Percentiles rank a stretch among this genome's conserved stretches.
phyloP scores from a whole-genome alignment of 2,329 filamentous ascomycete species.

The Pseudogymnoascus sp. region DNA sequence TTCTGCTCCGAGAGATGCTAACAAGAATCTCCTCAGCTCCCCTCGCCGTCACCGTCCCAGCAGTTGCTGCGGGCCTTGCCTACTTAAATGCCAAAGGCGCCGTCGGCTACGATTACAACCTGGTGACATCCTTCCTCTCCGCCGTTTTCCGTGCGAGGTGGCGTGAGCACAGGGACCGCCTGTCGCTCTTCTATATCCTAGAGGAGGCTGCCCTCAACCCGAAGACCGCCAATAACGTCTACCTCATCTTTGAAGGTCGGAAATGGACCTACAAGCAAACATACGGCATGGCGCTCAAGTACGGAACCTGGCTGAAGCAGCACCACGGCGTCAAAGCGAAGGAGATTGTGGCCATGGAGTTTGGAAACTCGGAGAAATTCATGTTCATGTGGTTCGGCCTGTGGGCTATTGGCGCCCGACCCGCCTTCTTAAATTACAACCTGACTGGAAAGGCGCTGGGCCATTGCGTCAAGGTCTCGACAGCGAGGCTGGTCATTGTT shows the following conservation, averaged over 20 bases:
- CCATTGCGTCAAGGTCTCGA: conserved; percentile 65
- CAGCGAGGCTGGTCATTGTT: conserved; percentile 57
- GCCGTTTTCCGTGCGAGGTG: conserved; percentile 36
- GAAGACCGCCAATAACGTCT: conserved; percentile 43
- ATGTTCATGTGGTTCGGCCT: conserved; percentile 67
- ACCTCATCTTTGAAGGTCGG: conserved; percentile 60
- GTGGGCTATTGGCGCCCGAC: conserved; percentile 74
- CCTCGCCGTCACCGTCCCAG: conserved; percentile 47
- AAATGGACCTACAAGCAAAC: conserved; percentile 66
- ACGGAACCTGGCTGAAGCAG: conserved; percentile 66
- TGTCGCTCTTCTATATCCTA: conserved; percentile 67
- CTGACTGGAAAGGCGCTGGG: conserved; percentile 59
- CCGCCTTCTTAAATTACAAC: conserved; percentile 86
- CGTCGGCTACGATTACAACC: conserved; percentile 54
- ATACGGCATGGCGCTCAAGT: conserved; percentile 62
- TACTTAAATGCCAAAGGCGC: conserved; percentile 68
- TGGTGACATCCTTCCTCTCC: conserved; percentile 48
- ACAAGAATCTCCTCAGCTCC: conserved; percentile 35
- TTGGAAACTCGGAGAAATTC: conserved; percentile 72
- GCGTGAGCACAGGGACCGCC: conserved; percentile 47
- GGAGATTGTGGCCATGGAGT: conserved; percentile 73
- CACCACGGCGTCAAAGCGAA: conserved; percentile 54
- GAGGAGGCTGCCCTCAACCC: conserved; percentile 53
- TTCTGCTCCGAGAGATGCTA: not conserved
- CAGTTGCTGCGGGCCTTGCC: conserved; percentile 57